Evolutionary conservation across 768 basidiomycete species (phyloP), one percentile per base, ranked within the genome.

Genomic region (Termitomyces sp.): DNA sequence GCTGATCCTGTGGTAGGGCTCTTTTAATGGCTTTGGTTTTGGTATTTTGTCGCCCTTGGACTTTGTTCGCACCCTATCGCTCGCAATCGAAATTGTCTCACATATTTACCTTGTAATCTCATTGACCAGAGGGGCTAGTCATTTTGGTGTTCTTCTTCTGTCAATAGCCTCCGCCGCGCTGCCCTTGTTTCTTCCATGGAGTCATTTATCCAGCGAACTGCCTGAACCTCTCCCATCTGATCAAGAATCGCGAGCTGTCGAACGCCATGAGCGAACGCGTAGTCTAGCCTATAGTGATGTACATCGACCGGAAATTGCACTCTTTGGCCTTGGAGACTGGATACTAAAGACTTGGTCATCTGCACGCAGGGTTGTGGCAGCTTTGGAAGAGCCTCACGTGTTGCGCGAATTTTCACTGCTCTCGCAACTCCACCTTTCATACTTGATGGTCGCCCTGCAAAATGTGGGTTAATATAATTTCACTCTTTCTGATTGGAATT

Each of bases 301-400:
- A 0, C 84, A 90, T 68, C 85, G 90, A n/a, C 85, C 87, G 16
- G 92, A 95, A 69, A 80, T 94, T 33, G 77, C 86, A 34, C 76
- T 94, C 4, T 95, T 93, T 69, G 90, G 90, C 4, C 78, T 95
- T 16, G 86, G 85, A 12, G 86, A 90, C 39, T 95, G 92, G 93
- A 86, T 94, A 54, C 73, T 94, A 57, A 78, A 82, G 55, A 82
- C 84, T 7, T 95, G 92, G 92, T 79, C 86, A 4, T 76, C 72
- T 33, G 82, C 90, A 4, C 75, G 86, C 62, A 81, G 77, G 66
- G 70, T 82, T 20, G 80, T 86, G 46, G 72, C 87, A 53, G 79
- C 81, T 15, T 80, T 83, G 28, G 84, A 86, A 63, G 77, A 76
- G 57, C 68, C 76, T 64, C 62, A 70, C 61, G 70, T 71, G 57